phyloP scores from a whole-genome alignment of 305 asterid genomes.

The Fraxinus dipetala region DNA sequence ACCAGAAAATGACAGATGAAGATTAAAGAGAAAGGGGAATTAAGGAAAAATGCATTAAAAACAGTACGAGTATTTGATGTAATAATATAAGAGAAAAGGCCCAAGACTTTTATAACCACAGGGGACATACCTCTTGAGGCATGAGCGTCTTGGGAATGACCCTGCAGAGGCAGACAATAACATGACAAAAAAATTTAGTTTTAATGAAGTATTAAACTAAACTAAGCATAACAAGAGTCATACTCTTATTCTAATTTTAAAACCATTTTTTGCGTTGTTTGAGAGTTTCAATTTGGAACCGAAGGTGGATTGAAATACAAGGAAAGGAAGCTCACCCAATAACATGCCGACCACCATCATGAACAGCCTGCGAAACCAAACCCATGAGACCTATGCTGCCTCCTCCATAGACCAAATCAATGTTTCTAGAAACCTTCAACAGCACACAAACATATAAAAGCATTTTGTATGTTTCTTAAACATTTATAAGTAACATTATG shows the following conservation, averaged over 20 bases:
- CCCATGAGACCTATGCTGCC: slow-evolving; percentile 36
- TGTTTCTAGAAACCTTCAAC: slow-evolving; percentile 24
- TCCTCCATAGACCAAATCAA: slow-evolving; percentile 31
- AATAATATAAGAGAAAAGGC: slow-evolving; percentile 29
- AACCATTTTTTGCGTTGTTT: background rate
- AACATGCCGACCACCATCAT: slow-evolving; percentile 30
- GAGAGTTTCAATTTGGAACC: background rate
- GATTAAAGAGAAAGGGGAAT: background rate
- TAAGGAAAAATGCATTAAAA: background rate
- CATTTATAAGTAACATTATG: background rate
- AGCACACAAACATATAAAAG: background rate
- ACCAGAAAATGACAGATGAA: background rate
- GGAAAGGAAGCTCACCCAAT: slow-evolving; percentile 17
- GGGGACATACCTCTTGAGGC: slow-evolving; percentile 37
- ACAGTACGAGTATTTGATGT: background rate
- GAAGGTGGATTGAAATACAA: background rate
- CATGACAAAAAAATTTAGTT: slow-evolving; percentile 41
- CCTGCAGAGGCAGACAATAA: slow-evolving; percentile 33
- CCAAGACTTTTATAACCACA: slow-evolving; percentile 32
- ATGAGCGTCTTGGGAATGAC: slow-evolving; percentile 29
- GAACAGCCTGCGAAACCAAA: slow-evolving; percentile 27
- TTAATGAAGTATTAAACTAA: slow-evolving; percentile 12
- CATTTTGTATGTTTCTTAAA: background rate
- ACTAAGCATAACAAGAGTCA: background rate
- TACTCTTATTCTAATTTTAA: background rate